Conservation (phyloP, 1,284 basidiomycete genomes). For the Ustilago nuda region DNA sequence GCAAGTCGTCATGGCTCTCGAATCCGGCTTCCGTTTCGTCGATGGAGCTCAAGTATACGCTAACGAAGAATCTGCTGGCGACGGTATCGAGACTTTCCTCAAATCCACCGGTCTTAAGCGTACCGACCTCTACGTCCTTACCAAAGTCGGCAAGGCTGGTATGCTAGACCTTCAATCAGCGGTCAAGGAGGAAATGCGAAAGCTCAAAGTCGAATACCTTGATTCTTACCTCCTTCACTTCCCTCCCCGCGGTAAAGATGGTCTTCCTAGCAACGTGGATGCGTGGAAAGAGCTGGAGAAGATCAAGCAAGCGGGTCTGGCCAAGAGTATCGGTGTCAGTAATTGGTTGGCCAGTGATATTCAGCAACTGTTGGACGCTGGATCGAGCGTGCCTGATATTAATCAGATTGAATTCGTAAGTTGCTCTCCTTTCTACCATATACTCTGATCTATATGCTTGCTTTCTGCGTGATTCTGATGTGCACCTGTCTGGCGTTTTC, state of each 20-base stretch:
- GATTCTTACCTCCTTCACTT: constrained; percentile 54
- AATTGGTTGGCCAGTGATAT: constrained; percentile 58
- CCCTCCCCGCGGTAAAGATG: constrained; percentile 55
- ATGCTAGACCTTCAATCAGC: constrained; percentile 39
- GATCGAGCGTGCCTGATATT: constrained; percentile 52
- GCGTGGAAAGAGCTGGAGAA: constrained; percentile 56
- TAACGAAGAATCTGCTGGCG: constrained; percentile 46
- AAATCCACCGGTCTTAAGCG: constrained; percentile 28
- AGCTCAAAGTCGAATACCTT: constrained; percentile 43
- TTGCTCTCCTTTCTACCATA: neutral
- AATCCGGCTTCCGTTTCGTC: constrained; percentile 48
- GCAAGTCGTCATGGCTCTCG: constrained; percentile 47
- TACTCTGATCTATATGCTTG: neutral
- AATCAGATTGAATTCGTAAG: constrained; percentile 61
- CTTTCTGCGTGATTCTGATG: too few species aligned
- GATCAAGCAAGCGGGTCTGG: constrained; percentile 49
- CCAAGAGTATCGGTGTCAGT: constrained; percentile 54
- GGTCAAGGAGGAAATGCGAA: constrained; percentile 39
- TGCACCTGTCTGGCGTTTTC: neutral
- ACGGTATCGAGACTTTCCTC: constrained; percentile 39
- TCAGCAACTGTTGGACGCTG: constrained; percentile 52
- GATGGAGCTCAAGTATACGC: constrained; percentile 53
- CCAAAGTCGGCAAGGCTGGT: constrained; percentile 41
- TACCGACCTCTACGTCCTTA: constrained; percentile 43
- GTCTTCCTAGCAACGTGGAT: constrained; percentile 51